These are phyloP conservation scores for Salix caprea DNA, from an alignment of 345 rosid genomes.

Conservation along the genomic window DNA sequence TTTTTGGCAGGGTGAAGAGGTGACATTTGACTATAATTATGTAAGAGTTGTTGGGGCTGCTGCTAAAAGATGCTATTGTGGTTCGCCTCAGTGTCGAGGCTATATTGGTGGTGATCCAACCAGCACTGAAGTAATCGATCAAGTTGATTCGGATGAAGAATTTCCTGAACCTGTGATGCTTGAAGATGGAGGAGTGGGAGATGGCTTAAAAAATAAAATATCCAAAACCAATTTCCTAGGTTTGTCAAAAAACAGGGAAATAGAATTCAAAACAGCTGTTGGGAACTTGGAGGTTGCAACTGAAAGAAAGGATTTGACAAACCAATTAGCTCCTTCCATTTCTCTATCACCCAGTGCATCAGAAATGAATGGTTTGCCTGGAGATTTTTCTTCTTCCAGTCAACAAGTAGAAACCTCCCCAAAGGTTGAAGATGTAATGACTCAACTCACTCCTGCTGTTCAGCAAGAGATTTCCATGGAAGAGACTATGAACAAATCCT, in stretches of 20 bases:
- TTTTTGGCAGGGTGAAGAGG: conserved; percentile 73
- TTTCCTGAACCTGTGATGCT: conserved; percentile 88
- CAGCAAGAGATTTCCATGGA: conserved; percentile 37
- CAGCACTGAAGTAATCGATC: conserved; percentile 67
- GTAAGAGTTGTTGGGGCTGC: conserved; percentile 99
- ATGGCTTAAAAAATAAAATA: conserved; percentile 27
- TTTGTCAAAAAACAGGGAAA: conserved; percentile 23
- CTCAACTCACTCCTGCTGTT: conserved; percentile 26
- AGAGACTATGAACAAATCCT: conserved; percentile 27
- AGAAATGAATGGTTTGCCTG: conserved; percentile 31
- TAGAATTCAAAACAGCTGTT: conserved; percentile 1
- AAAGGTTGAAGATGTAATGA: conserved; percentile 26
- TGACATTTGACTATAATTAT: conserved; percentile 96
- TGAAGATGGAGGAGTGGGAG: conserved; percentile 56
- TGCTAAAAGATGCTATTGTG: conserved; percentile 92
- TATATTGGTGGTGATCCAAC: conserved; percentile 95
- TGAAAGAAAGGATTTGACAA: conserved; percentile 26
- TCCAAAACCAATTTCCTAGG: conserved; percentile 29
- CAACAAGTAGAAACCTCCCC: conserved; percentile 25
- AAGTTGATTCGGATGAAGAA: conserved; percentile 98
- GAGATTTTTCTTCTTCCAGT: conserved; percentile 26
- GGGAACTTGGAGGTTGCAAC: conserved; percentile 21
- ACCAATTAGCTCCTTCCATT: conserved; percentile 30
- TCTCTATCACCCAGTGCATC: conserved; percentile 25
- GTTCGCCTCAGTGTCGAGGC: conserved; percentile 81